phyloP scores from a whole-genome alignment of 768 basidiomycete genomes.

The Rhizopogon salebrosus region DNA sequence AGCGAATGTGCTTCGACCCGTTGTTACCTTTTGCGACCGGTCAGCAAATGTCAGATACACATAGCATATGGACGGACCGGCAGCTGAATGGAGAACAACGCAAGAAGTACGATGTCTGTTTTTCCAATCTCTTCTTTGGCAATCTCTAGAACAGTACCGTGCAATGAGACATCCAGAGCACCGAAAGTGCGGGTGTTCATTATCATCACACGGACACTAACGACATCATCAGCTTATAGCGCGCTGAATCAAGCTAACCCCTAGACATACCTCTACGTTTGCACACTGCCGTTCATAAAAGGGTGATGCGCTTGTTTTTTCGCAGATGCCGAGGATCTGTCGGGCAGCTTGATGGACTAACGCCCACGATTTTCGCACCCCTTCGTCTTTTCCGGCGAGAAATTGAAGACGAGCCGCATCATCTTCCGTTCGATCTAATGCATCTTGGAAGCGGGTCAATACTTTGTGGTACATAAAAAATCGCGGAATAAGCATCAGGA shows the following conservation, averaged over 20 bases:
- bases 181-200: not conserved
- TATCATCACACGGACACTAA: not conserved
- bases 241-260: too few relatives aligned
- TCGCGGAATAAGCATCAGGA: not conserved
- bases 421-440: not conserved
- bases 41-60: not conserved
- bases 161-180: constrained; percentile 3
- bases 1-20: not conserved
- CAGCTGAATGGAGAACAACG: not conserved
- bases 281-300: not conserved
- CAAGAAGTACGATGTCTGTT: not conserved
- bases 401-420: not conserved
- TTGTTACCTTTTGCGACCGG: not conserved
- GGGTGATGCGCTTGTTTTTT: not conserved
- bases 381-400: not conserved
- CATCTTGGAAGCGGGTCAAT: not conserved
- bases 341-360: not conserved
- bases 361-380: not conserved
- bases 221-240: not conserved
- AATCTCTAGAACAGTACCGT: not conserved
- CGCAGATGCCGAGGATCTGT: not conserved
- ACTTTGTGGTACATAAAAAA: constrained; percentile 1
- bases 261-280: not conserved
- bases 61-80: not conserved
- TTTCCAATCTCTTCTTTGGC: constrained; percentile 1